phyloP scores from a whole-genome alignment of 257 asterid species.

The Nicotiana tabacum region DNA sequence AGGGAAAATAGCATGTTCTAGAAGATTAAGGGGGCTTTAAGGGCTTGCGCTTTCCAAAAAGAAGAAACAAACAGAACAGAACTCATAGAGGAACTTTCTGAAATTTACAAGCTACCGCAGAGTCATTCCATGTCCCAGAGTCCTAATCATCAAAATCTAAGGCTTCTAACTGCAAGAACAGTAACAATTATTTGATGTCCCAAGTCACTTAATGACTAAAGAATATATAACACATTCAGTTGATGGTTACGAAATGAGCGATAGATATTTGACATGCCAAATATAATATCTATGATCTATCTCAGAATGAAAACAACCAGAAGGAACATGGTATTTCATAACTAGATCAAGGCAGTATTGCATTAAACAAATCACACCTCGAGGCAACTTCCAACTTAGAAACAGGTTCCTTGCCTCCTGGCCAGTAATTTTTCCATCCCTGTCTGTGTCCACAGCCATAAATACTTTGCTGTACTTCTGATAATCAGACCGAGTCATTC shows the following conservation, averaged over 20 bases:
- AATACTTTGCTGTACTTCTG: slow-evolving; percentile 87
- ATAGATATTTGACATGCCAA: slow-evolving; percentile 39
- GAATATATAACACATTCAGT: neutral
- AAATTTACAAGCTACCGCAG: neutral
- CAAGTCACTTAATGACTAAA: neutral
- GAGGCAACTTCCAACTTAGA: slow-evolving; percentile 93
- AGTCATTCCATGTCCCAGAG: neutral
- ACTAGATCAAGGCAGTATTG: neutral
- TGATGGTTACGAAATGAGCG: neutral
- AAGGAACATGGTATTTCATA: neutral
- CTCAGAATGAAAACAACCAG: slow-evolving; percentile 23
- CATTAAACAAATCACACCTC: slow-evolving; percentile 39
- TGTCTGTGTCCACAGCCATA: slow-evolving; percentile 84
- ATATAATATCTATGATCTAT: slow-evolving; percentile 48
- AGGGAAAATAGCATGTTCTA: neutral
- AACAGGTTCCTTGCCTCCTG: slow-evolving; percentile 91
- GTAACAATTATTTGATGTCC: neutral
- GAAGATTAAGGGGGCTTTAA: neutral
- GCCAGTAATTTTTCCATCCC: slow-evolving; percentile 92
- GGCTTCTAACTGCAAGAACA: neutral
- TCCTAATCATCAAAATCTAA: neutral
- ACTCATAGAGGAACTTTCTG: neutral
- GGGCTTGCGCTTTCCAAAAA: neutral
- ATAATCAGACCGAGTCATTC: slow-evolving; percentile 71
- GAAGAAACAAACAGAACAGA: neutral